Evolutionary conservation across 2,329 filamentous ascomycete species (phyloP), one percentile per base, ranked within the genome.

Genomic region (Fusarium temperatum): DNA sequence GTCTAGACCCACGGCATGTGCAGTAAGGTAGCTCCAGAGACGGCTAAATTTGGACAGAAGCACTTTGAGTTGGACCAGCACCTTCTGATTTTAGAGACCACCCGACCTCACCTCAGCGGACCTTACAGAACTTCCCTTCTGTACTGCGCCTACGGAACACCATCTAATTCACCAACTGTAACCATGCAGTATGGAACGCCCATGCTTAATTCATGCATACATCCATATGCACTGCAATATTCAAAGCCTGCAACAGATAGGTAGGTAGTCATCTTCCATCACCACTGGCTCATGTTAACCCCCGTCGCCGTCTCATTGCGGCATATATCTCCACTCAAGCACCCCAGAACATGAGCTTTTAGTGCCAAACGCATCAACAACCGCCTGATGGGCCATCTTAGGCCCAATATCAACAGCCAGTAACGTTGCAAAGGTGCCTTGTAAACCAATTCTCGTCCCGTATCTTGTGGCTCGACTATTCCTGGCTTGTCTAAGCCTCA

Each of bases 301-400:
- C 68, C 51, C 17, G 48, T 60, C 45, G 57, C 44, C 36, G 69
- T 68, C 61, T 63, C 68, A 67, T 72, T 57, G 48, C n/a, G 45
- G 58, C 54, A 63, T 48, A 32, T 35, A 55, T 74, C 67, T 68
- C 71, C 66, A 74, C 71, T 39, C 45, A 47, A 63, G 39, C 42
- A 73, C 72, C 68, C 63, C 68, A 71, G 56, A 68, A 41, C 50
- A 63, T 55, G 56, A 60, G 54, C 53, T 41, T 64, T 73, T 75
- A 73, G 68, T 67, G 61, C 72, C 65, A 60, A 69, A 62, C 55
- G 65, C 67, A 68, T 72, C 71, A 76, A 67, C 73, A 76, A 69
- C 69, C 75, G 75, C 76, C 69, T 72, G 68, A 68, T 48, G 53
- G 44, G 30, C 60, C 58, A 50, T 50, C 60, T 61, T 75, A 73